phyloP scores from a whole-genome alignment of 78 protist genomes.

The Dictyostelium purpureum region DNA sequence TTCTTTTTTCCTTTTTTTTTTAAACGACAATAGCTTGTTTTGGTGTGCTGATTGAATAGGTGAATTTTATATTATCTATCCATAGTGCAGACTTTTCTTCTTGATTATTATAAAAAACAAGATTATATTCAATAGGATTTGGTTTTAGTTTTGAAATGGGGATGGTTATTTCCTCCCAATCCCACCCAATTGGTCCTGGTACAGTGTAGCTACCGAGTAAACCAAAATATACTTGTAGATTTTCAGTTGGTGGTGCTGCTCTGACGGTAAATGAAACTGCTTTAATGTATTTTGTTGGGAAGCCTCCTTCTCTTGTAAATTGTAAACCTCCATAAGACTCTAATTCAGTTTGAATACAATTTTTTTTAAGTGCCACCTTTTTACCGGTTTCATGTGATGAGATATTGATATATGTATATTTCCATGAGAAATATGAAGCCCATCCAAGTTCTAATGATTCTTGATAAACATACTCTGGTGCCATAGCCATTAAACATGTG shows the following conservation, averaged over 20 bases:
- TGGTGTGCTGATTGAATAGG: background rate
- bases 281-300: constrained; percentile 31
- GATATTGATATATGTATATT: background rate
- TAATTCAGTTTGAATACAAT: background rate
- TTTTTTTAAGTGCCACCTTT: background rate
- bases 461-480: constrained; percentile 39
- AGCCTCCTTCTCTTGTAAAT: constrained; percentile 58
- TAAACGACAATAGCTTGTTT: background rate
- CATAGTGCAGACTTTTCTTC: background rate
- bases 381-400: constrained; percentile 5
- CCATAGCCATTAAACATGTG: constrained; percentile 20
- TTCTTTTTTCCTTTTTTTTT: background rate
- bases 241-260: background rate
- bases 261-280: background rate
- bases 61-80: constrained; percentile 28
- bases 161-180: background rate
- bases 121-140: background rate
- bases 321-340: background rate
- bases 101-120: background rate
- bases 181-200: background rate
- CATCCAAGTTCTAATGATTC: constrained; percentile 42
- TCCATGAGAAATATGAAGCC: background rate
- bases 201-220: background rate
- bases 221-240: background rate
- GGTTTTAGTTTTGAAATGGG: background rate